These are phyloP conservation scores for Erysimum cheiranthoides DNA, from an alignment of 345 rosid genomes.

Conservation along the genomic window DNA sequence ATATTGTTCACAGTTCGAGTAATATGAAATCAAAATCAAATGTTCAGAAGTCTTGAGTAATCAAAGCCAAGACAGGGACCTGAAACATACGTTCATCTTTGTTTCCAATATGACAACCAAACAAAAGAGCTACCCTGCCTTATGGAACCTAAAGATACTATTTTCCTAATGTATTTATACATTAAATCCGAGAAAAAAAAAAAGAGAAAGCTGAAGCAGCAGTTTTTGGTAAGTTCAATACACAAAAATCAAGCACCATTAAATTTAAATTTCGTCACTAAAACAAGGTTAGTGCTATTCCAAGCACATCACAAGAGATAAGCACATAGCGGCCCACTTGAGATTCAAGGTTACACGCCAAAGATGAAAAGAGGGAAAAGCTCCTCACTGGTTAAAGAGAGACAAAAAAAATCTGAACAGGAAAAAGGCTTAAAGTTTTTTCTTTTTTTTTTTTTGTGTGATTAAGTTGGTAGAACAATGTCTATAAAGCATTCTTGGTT, in stretches of 20 bases:
- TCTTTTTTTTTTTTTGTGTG: background rate
- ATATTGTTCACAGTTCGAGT: background rate
- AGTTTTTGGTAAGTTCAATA: background rate
- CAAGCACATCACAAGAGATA: conserved; percentile 27
- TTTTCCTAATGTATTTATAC: background rate
- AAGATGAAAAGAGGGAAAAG: background rate
- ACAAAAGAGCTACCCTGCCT: conserved; percentile 18
- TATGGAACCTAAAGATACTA: background rate
- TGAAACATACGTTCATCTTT: conserved; percentile 6
- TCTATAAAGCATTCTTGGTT: background rate
- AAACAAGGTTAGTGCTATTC: conserved; percentile 14
- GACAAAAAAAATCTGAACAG: conserved; percentile 1
- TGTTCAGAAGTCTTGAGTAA: conserved; percentile 10
- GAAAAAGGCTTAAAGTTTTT: background rate
- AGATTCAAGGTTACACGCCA: background rate
- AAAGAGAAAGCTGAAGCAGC: conserved; percentile 25
- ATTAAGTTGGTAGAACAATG: background rate
- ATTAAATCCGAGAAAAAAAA: background rate
- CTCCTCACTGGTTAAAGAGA: conserved; percentile 5
- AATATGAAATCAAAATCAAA: conserved; percentile 2
- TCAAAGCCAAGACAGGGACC: conserved; percentile 12
- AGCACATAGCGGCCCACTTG: conserved; percentile 24
- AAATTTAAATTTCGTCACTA: background rate
- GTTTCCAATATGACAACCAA: conserved; percentile 8
- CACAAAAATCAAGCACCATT: background rate